These are phyloP conservation scores for Solanum commersonii DNA, from an alignment of 257 asterid species.

Conservation along the genomic window DNA sequence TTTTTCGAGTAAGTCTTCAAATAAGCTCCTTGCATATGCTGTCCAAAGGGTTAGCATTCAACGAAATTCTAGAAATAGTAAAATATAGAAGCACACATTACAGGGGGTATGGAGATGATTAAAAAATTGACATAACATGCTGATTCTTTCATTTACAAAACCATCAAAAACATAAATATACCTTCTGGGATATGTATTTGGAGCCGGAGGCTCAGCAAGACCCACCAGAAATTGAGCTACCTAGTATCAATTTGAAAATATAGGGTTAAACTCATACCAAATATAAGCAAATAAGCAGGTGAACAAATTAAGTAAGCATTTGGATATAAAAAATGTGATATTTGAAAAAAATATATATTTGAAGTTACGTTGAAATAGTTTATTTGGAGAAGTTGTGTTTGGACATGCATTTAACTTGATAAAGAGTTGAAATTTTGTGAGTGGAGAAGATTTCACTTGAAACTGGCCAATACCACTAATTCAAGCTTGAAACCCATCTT, in stretches of 20 bases:
- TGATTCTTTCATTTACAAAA: background rate
- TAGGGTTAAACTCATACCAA: background rate
- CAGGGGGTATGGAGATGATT: background rate
- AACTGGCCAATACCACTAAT: background rate
- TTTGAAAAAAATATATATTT: background rate
- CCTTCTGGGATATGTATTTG: conserved; percentile 76
- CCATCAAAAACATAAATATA: conserved; percentile 1
- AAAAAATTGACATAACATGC: background rate
- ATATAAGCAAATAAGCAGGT: conserved; percentile 3
- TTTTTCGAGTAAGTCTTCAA: background rate
- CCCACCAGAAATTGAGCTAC: conserved; percentile 93
- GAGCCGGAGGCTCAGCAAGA: conserved; percentile 74
- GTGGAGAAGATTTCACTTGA: background rate
- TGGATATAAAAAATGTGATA: background rate
- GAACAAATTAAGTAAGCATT: conserved; percentile 1
- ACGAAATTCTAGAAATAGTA: background rate
- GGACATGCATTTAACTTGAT: background rate
- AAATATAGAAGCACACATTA: background rate
- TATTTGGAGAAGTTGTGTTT: background rate
- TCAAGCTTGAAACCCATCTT: background rate
- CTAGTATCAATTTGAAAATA: conserved; percentile 20
- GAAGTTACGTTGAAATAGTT: background rate
- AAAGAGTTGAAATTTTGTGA: background rate
- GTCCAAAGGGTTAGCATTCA: background rate
- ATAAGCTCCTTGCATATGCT: background rate